Evolutionary conservation across 306 rosid species (phyloP).

Genomic region (Lupinus albus): DNA sequence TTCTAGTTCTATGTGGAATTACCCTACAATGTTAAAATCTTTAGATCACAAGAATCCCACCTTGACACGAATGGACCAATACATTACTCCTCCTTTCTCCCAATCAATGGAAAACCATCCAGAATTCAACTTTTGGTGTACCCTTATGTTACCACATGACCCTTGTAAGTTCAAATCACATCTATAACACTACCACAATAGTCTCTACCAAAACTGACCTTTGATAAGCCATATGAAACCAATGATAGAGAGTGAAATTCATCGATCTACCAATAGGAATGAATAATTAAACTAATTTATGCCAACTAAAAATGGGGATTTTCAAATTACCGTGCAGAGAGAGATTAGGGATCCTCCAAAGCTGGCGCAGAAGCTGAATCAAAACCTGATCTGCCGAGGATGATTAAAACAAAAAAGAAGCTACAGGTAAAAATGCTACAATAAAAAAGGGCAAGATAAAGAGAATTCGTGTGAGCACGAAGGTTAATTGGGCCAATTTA

Average conservation of each 20-base stretch:
- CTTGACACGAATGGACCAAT: slow-evolving; percentile 4
- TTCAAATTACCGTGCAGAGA: slow-evolving; percentile 44
- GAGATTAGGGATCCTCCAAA: slow-evolving; percentile 31
- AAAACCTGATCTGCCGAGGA: slow-evolving; percentile 47
- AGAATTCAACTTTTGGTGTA: slow-evolving; percentile 11
- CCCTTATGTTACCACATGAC: slow-evolving; percentile 15
- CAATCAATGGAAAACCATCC: slow-evolving; percentile 35
- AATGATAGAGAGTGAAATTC: slow-evolving; percentile 22
- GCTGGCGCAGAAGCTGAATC: slow-evolving; percentile 44
- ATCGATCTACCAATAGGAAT: slow-evolving; percentile 15
- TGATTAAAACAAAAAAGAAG: slow-evolving; percentile 13
- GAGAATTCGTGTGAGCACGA: slow-evolving; percentile 11
- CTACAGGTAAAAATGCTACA: slow-evolving; percentile 16
- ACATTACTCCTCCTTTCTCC: slow-evolving; percentile 29
- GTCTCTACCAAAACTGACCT: slow-evolving; percentile 21
- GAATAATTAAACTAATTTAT: slow-evolving; percentile 26
- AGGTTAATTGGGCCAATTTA: slow-evolving; percentile 34
- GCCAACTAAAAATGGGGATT: slow-evolving; percentile 28
- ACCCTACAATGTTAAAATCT: slow-evolving; percentile 30
- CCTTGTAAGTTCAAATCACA: slow-evolving; percentile 23
- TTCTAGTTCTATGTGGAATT: slow-evolving; percentile 20
- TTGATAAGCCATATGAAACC: slow-evolving; percentile 21
- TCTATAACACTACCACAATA: slow-evolving; percentile 17
- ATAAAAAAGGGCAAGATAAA: slow-evolving; percentile 13
- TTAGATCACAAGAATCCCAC: not conserved